Conservation (phyloP, 176 grass and related monocot species). For the Areca catechu region DNA sequence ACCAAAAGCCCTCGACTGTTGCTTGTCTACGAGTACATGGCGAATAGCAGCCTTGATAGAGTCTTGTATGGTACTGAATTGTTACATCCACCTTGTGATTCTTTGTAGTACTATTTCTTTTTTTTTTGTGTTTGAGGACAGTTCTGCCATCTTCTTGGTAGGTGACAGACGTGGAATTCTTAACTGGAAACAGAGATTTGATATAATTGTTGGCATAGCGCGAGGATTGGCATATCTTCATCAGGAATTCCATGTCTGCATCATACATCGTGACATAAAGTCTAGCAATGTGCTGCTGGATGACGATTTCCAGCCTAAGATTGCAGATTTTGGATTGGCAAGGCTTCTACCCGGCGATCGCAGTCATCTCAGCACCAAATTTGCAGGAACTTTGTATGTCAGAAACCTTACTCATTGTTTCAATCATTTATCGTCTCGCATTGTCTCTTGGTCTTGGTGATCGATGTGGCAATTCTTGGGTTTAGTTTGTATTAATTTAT, state of each 20-base stretch:
- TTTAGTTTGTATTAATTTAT: too few relatives aligned
- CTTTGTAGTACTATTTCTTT: too few relatives aligned
- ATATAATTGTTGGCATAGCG: conserved; percentile 74
- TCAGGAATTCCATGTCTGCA: conserved; percentile 74
- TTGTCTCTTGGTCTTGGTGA: too few relatives aligned
- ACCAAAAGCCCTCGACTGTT: conserved; percentile 49
- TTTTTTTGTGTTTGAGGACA: too few relatives aligned
- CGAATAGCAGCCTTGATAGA: conserved; percentile 78
- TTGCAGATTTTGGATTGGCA: conserved; percentile 75
- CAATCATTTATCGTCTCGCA: too few relatives aligned
- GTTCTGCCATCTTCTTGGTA: background rate
- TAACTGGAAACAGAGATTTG: conserved; percentile 66
- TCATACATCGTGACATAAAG: conserved; percentile 90
- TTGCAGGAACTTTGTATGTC: conserved; percentile 86
- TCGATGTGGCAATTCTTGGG: too few relatives aligned
- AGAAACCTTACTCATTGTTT: background rate
- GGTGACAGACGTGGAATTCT: conserved; percentile 55
- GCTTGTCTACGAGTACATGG: conserved; percentile 93
- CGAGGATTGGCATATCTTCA: conserved; percentile 75
- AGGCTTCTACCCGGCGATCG: conserved; percentile 69
- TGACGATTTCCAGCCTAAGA: conserved; percentile 59
- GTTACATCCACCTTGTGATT: too few relatives aligned
- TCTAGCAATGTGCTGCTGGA: conserved; percentile 76
- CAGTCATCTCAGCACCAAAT: conserved; percentile 76
- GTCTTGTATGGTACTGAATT: conserved; percentile 47